Evolutionary conservation across 495 filamentous ascomycete species (phyloP).

Genomic region (Annulohypoxylon bovei): DNA sequence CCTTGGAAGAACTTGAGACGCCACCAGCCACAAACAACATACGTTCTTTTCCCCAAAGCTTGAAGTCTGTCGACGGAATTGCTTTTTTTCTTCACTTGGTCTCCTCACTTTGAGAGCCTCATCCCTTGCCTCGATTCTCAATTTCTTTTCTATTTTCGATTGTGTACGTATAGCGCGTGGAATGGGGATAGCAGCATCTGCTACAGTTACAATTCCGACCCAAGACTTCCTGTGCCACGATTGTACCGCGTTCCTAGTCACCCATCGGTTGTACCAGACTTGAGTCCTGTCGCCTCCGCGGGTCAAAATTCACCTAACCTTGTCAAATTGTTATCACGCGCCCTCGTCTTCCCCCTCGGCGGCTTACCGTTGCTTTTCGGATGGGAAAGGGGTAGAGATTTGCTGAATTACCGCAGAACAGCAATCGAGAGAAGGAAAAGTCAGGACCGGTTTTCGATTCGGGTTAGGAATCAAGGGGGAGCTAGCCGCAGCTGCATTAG

Average conservation of each 20-base stretch:
- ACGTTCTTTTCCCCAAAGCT: constrained; percentile 19
- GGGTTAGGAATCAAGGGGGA: constrained; percentile 20
- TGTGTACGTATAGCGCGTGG: constrained; percentile 26
- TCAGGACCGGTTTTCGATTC: constrained; percentile 5
- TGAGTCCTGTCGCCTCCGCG: background rate
- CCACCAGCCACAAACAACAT: constrained; percentile 32
- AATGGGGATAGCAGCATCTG: constrained; percentile 18
- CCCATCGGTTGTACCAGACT: constrained; percentile 5
- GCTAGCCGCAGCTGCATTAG: constrained; percentile 26
- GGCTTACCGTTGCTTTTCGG: constrained; percentile 3
- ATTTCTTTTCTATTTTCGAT: constrained; percentile 17
- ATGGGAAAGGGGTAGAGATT: constrained; percentile 19
- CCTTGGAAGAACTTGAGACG: constrained; percentile 30
- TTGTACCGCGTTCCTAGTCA: constrained; percentile 25
- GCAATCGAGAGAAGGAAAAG: background rate
- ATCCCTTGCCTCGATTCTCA: constrained; percentile 27
- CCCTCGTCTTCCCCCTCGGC: constrained; percentile 3
- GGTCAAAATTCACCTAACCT: constrained; percentile 8
- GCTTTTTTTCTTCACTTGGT: constrained; percentile 8
- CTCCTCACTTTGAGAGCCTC: constrained; percentile 5
- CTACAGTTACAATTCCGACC: background rate
- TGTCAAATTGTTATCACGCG: constrained; percentile 7
- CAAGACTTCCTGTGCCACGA: constrained; percentile 6
- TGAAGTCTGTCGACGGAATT: constrained; percentile 6
- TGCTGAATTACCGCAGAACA: constrained; percentile 1